phyloP scores from a whole-genome alignment of 345 rosid genomes.

The Eucalyptus pauciflora region DNA sequence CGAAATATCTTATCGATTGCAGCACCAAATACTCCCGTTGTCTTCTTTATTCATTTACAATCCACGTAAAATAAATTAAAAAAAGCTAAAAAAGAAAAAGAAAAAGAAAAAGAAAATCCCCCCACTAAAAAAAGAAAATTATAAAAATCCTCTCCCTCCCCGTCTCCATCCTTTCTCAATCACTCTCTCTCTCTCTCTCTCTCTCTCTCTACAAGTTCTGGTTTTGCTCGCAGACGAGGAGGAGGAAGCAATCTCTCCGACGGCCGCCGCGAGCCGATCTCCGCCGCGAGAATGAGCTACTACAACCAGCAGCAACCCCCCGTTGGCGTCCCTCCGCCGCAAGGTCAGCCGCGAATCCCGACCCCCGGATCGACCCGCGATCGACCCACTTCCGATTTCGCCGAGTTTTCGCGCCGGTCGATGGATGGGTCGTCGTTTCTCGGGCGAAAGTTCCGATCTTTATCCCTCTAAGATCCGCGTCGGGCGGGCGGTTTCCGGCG shows the following conservation, averaged over 20 bases:
- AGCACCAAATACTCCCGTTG: background rate
- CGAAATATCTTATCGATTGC: background rate
- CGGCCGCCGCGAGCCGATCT: background rate
- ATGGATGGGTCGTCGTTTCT: background rate
- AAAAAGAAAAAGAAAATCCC: background rate
- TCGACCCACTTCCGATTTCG: background rate
- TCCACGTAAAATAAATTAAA: background rate
- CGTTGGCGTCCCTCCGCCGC: constrained; percentile 90
- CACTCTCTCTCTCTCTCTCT: background rate
- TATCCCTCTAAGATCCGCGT: background rate
- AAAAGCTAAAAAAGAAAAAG: background rate
- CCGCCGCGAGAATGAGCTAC: constrained; percentile 43
- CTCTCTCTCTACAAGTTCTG: background rate
- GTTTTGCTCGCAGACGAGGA: background rate
- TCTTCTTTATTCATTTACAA: background rate
- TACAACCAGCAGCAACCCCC: constrained; percentile 83
- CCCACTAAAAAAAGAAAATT: background rate
- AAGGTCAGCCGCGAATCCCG: constrained; percentile 24
- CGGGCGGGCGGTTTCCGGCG: background rate
- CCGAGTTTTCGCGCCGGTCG: background rate
- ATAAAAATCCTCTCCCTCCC: background rate
- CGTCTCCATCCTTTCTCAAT: background rate
- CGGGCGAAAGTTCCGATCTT: background rate
- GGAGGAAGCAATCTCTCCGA: background rate
- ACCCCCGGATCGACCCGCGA: background rate